A percentile compares a stretch with the other conserved stretches of the same genome.
Conservation (phyloP, 2,329 filamentous ascomycete species). For the Boeremia exigua region DNA sequence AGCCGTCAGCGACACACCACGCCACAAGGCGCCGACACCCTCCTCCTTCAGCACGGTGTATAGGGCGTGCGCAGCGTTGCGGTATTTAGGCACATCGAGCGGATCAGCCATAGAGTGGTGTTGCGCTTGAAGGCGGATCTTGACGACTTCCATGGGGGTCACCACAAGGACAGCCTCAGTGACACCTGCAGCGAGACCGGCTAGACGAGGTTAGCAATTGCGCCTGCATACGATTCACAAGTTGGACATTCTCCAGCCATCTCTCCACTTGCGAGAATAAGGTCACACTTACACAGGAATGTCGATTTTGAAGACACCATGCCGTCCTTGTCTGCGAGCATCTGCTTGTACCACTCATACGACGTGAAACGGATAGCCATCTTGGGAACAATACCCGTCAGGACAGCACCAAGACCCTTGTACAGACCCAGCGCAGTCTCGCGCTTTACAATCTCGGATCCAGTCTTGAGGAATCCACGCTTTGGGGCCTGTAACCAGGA, state of each 20-base stretch:
- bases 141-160: constrained; percentile 98
- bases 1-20: constrained; percentile 91
- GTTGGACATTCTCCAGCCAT: no score
- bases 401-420: constrained; percentile 95
- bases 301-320: constrained; percentile 73
- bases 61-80: constrained; percentile 81
- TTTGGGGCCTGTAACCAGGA: constrained; percentile 63
- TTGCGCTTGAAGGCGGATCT: constrained; percentile 97
- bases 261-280: neutral
- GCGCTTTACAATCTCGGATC: constrained; percentile 81
- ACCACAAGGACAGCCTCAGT: constrained; percentile 97
- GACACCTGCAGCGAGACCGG: constrained; percentile 89
- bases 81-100: constrained; percentile 94
- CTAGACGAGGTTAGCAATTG: constrained; percentile 51
- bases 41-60: constrained; percentile 95
- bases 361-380: constrained; percentile 99
- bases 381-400: constrained; percentile 96
- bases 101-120: constrained; percentile 98
- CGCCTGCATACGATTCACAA: neutral
- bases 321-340: constrained; percentile 73
- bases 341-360: constrained; percentile 93
- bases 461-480: constrained; percentile 87
- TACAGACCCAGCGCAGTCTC: constrained; percentile 94
- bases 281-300: constrained; percentile 64
- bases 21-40: constrained; percentile 84